Base-by-base conservation (phyloP, 1,139 yeast genomes). In the Zhuliangozyma parablackwelliae region DNA sequence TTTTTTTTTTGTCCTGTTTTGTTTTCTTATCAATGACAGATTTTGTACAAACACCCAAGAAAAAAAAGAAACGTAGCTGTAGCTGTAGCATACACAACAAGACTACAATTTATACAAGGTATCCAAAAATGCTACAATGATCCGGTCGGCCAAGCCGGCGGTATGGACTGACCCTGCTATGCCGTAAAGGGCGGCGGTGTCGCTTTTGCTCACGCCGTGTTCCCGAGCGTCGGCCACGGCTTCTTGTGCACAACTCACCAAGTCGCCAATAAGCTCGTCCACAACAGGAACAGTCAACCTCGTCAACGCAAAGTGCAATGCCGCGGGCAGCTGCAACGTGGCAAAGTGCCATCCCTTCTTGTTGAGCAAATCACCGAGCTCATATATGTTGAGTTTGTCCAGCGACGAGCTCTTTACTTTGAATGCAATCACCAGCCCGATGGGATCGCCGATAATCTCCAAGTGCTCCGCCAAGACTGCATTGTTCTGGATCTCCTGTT, bases 81-180 rank as follows among this genome's bases (percentile, higher is more conserved):
- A 16, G 16, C 16, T n/a, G n/a, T n/a, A 16, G 16, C 16, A 16
- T 16, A 16, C 16, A 16, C 16, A 16, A 16, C 16, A 16, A 16
- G n/a, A 23, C 33, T 44, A 59, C 12, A 61, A 48, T 46, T 82
- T 81, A 56, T 86, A 92, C 35, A 92, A 56, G 10, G 87, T 72
- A 57, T 92, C 96, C 34, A 90, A 63, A 54, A 89, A 92, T 0
- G 84, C 92, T 21, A 77, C 82, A 34, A 90, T 83, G 21, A 90
- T 61, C 40, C 74, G 69, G 43, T 84, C 95, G 4, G 90, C 96
- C n/a, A 92, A 80, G 1, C 95, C 94, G 0, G 80, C 75, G 0
- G 97, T 87, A 41, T 76, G 68, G 26, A 92, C 78, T 52, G 92
- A 85, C 6, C 96, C 97, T 1, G 97, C 97, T 34, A 90, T 95